Evolutionary conservation across 495 filamentous ascomycete genomes (phyloP), one percentile per base, ranked within the genome.

Genomic region (Xylaria cubensis): DNA sequence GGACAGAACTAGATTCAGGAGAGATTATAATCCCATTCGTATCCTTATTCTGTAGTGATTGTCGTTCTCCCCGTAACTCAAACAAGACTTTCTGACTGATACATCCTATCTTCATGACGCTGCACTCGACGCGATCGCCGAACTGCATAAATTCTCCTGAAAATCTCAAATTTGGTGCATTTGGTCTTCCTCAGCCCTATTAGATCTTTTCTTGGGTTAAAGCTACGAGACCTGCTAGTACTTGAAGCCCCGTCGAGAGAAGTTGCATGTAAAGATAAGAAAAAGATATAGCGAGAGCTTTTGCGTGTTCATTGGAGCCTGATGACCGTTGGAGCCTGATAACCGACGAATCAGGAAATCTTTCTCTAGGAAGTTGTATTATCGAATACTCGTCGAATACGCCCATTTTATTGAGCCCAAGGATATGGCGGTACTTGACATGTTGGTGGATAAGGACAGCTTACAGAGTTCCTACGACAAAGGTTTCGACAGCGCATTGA

Each of bases 261-360:
- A 72, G 32, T 78, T 76, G 3, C 78, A 80, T 34, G 72, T 80
- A 7, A 70, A 75, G 13, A 75, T 69, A 36, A 74, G 67, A 17
- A 50, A 39, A 0, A 70, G 71, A 19, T 44, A 72, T 39, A 48
- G 32, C 32, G 8, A 39, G 36, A 39, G 72, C 76, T 21, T 24
- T 10, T 2, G 36, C 72, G 24, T 26, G 44, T 12, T 74, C 64
- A 0, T 64, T 78, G 15, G 58, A 46, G 7, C 19, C 74, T 0
- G 75, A 74, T 56, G 55, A 72, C n/a, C 71, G 71, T 29, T 78
- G 15, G 58, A 46, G 7, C 19, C 74, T 0, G 75, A 74, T 56
- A 56, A 72, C n/a, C 71, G 71, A 29, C 15, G 17, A 70, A 74
- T 3, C 71, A 70, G 4, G 74, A 77, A 1, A 68, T 73, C 6